These are phyloP conservation scores for Suillus americanus DNA, from an alignment of 768 basidiomycete genomes.

Conservation along the genomic window DNA sequence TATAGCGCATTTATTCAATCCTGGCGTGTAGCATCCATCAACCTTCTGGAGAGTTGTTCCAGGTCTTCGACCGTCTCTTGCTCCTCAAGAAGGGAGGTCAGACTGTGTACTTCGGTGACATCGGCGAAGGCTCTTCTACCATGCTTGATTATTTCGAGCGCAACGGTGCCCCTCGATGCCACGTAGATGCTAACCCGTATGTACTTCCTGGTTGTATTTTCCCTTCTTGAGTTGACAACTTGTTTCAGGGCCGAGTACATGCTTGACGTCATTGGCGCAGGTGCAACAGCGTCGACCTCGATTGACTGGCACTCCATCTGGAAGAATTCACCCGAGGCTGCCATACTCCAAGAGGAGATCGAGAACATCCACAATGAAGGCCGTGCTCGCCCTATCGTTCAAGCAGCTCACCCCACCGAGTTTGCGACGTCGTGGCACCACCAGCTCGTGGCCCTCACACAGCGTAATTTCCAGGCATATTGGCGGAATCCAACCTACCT, in stretches of 20 bases:
- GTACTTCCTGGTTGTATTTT: constrained; percentile 17
- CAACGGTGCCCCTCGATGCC: constrained; percentile 68
- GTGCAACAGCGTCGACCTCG: constrained; percentile 67
- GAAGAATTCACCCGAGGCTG: constrained; percentile 67
- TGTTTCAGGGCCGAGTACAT: constrained; percentile 54
- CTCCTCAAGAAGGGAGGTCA: constrained; percentile 77
- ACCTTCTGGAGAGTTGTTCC: constrained; percentile 82
- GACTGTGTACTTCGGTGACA: constrained; percentile 93
- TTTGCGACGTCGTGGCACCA: constrained; percentile 55
- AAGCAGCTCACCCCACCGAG: constrained; percentile 38
- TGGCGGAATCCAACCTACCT: constrained; percentile 63
- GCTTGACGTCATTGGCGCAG: constrained; percentile 87
- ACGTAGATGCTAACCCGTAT: constrained; percentile 74
- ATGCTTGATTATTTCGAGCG: constrained; percentile 76
- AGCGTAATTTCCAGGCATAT: constrained; percentile 44
- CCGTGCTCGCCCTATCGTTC: constrained; percentile 41
- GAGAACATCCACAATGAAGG: constrained; percentile 46
- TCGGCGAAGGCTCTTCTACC: constrained; percentile 68
- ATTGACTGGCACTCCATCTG: constrained; percentile 89
- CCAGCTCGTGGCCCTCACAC: constrained; percentile 44
- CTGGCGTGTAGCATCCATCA: constrained; percentile 61
- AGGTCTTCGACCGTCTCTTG: constrained; percentile 76
- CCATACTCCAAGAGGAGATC: constrained; percentile 43
- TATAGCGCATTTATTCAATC: background rate
- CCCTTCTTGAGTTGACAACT: background rate